Evolutionary conservation across 371 early-diverging fungal species (phyloP), one percentile per base, ranked within the genome.

Genomic region (Lichtheimia hyalospora): DNA sequence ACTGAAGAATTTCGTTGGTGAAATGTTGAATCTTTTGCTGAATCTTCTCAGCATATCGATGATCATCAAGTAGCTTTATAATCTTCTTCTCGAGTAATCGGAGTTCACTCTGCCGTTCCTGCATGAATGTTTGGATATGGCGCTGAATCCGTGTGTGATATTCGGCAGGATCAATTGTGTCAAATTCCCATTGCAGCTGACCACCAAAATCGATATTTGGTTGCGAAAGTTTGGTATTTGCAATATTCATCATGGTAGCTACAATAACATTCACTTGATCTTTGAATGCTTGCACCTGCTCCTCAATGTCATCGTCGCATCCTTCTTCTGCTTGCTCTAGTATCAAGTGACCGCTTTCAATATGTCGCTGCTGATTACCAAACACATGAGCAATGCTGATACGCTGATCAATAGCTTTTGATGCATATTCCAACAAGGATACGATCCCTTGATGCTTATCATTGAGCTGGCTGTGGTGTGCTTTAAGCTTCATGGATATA

Each of bases 21-120:
- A 71, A 73, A 39, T 66, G 66, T 8, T 48, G 60, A n/a, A 71
- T 63, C 14, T 66, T 60, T 1, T 57, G 28, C 23, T 68, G 69
- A 50, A 68, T 59, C 13, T 52, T 61, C 6, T 69, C 64, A 2
- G 68, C 66, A 14, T 62, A 64, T 12, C 54, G 64, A 42, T 71
- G 74, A 0, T 59, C 51, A 40, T 23, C 15, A n/a, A 43, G 21
- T 2, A 60, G 28, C 18, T 54, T 48, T 5, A 63, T 63, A 2
- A 66, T 43, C 5, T 68, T 50, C 42, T 66, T 59, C 3, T 61
- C 46, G 2, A 71, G 23, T 13, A 57, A 58, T 6, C 34, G 23
- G 20, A 74, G 15, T 1, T 52, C 53, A 18, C 59, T 54, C 14
- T 44, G 12, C n/a, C 58, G 66, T 12, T 55, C 62, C 10, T 65